phyloP scores from a whole-genome alignment of 768 basidiomycete genomes.

The Lactarius psammicola region DNA sequence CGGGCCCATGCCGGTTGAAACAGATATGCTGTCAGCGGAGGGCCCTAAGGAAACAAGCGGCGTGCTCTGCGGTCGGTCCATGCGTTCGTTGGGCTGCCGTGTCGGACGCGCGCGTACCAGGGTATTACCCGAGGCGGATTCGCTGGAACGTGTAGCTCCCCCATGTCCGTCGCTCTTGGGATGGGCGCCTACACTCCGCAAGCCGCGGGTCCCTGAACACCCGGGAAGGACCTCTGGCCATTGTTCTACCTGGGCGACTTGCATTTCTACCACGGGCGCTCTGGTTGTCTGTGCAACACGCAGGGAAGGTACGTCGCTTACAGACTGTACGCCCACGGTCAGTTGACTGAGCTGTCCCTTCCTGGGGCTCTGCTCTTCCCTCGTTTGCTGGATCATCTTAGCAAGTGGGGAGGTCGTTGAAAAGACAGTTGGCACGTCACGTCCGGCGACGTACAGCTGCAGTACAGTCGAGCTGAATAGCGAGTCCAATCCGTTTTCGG shows the following conservation, averaged over 20 bases:
- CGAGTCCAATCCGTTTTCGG: neutral
- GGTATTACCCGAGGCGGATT: neutral
- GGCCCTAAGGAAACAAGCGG: neutral
- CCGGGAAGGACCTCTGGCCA: neutral
- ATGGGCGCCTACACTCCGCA: neutral
- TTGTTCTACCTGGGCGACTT: neutral
- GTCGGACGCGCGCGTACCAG: neutral
- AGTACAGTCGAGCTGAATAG: neutral
- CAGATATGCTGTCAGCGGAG: neutral
- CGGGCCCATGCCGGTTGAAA: neutral
- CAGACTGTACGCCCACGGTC: neutral
- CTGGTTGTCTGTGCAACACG: neutral
- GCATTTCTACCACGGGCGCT: neutral
- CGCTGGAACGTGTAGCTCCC: neutral
- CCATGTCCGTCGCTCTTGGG: neutral
- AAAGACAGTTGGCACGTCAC: neutral
- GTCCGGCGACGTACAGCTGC: neutral
- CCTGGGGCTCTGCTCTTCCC: neutral
- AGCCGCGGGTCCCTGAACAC: neutral
- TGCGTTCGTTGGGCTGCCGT: neutral
- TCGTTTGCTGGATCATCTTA: neutral
- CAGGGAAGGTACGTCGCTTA: neutral
- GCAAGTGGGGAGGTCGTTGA: neutral
- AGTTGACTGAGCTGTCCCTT: neutral
- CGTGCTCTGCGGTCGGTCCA: neutral